Evolutionary conservation across 2,329 filamentous ascomycete genomes (phyloP).

Genomic region (Talaromyces sp.): DNA sequence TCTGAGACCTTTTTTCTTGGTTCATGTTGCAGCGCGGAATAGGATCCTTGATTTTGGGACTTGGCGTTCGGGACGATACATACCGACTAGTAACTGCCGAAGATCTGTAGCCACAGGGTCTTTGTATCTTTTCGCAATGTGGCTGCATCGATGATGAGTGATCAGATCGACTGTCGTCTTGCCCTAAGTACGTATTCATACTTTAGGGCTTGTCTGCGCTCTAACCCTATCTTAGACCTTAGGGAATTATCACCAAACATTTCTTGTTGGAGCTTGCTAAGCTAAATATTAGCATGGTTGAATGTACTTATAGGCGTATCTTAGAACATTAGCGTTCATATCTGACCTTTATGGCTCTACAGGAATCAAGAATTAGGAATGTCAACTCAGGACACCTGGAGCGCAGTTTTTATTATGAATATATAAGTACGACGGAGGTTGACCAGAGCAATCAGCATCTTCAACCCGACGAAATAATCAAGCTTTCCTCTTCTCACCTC

Average conservation of each 20-base stretch:
- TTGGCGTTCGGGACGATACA: not conserved
- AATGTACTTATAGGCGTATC: too few species aligned
- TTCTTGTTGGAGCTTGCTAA: not conserved
- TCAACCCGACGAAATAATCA: too few species aligned
- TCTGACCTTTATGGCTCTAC: too few species aligned
- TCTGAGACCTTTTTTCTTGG: not conserved
- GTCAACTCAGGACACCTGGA: too few species aligned
- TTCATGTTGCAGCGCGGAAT: not conserved
- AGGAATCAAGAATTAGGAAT: too few species aligned
- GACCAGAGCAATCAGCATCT: too few species aligned
- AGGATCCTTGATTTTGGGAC: not conserved
- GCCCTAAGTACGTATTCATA: not conserved
- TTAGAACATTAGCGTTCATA: too few species aligned
- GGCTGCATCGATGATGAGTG: not conserved
- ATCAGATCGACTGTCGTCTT: not conserved
- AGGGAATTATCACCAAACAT: too few species aligned
- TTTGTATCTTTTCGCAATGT: not conserved
- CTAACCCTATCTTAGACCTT: not conserved
- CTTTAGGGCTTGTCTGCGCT: not conserved
- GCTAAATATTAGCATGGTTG: not conserved
- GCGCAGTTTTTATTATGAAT: too few species aligned
- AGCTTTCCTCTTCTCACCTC: too few species aligned
- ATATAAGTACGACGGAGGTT: too few species aligned
- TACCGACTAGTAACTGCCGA: not conserved
- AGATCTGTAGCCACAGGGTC: not conserved